Percentiles rank a stretch among this genome's conserved stretches.
phyloP scores from a whole-genome alignment of 257 asterid species.

The Plantago major region DNA sequence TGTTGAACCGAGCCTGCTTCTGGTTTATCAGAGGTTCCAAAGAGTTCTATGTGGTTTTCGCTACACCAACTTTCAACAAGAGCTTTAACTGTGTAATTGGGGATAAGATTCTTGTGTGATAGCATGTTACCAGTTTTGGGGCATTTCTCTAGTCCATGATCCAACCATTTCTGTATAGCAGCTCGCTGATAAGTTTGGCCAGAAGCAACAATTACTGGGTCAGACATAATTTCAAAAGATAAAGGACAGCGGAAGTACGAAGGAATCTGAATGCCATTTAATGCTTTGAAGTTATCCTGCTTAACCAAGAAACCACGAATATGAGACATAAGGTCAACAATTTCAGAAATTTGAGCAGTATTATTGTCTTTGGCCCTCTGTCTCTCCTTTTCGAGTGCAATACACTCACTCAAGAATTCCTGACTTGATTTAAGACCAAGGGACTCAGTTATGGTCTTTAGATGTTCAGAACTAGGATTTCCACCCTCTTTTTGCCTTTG shows the following conservation, averaged over 20 bases:
- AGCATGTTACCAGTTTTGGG: slow-evolving; percentile 62
- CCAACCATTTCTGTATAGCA: slow-evolving; percentile 82
- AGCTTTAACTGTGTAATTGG: slow-evolving; percentile 76
- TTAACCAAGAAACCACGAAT: slow-evolving; percentile 47
- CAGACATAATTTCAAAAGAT: slow-evolving; percentile 73
- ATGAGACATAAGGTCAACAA: slow-evolving; percentile 44
- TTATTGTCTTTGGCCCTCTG: slow-evolving; percentile 44
- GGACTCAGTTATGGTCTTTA: slow-evolving; percentile 41
- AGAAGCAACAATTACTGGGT: slow-evolving; percentile 91
- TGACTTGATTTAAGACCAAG: slow-evolving; percentile 53
- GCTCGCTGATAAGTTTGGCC: slow-evolving; percentile 87
- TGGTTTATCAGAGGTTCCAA: slow-evolving; percentile 21
- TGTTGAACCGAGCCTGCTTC: slow-evolving; percentile 17
- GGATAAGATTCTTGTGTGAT: slow-evolving; percentile 54
- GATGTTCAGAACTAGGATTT: slow-evolving; percentile 35
- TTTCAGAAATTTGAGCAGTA: slow-evolving; percentile 35
- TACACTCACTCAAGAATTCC: slow-evolving; percentile 61
- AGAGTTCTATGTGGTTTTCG: slow-evolving; percentile 43
- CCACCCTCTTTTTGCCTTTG: slow-evolving; percentile 44
- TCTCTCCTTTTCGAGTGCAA: slow-evolving; percentile 78
- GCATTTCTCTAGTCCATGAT: slow-evolving; percentile 63
- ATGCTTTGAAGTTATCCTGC: slow-evolving; percentile 39
- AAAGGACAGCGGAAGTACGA: slow-evolving; percentile 71
- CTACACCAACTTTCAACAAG: slow-evolving; percentile 68
- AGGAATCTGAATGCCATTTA: slow-evolving; percentile 56